Evolutionary conservation across 805 yeast genomes (phyloP).

Genomic region (Hanseniaspora nectarophila): DNA sequence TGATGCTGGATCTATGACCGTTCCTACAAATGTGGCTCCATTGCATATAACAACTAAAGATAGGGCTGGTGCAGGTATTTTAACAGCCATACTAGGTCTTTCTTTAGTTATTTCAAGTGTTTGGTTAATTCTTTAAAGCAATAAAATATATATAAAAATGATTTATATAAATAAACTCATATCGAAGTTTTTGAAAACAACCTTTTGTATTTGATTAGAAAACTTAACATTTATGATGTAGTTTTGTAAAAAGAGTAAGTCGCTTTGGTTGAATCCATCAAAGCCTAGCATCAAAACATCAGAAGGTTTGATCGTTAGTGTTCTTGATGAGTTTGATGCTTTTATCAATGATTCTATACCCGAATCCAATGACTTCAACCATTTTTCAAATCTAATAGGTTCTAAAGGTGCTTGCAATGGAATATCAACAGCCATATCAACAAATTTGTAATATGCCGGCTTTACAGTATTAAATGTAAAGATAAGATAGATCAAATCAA

Average conservation of each 20-base stretch:
- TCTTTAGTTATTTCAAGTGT: conserved; percentile 34
- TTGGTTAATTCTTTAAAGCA: conserved; percentile 33
- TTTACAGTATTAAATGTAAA: conserved; percentile 11
- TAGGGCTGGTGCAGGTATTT: conserved; percentile 57
- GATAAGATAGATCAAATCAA: conserved; percentile 6
- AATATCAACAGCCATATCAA: conserved; percentile 4
- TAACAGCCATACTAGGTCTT: conserved; percentile 46
- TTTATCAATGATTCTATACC: background rate
- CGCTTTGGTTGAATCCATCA: conserved; percentile 28
- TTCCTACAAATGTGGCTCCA: conserved; percentile 31
- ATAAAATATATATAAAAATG: background rate
- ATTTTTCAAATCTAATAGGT: conserved; percentile 1
- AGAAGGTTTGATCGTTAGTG: conserved; percentile 17
- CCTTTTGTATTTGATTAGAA: background rate
- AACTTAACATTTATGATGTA: conserved; percentile 12
- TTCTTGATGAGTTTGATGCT: background rate
- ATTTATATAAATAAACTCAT: conserved; percentile 6
- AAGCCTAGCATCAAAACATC: conserved; percentile 21
- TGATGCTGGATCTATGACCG: conserved; percentile 37
- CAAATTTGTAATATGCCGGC: conserved; percentile 11
- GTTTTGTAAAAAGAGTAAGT: conserved; percentile 21
- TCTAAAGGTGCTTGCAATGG: conserved; percentile 15
- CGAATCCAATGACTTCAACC: background rate
- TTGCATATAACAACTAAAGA: conserved; percentile 37
- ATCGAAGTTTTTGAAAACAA: conserved; percentile 9